phyloP scores from a whole-genome alignment of 805 yeast genomes.

The Metschnikowia gruessii region DNA sequence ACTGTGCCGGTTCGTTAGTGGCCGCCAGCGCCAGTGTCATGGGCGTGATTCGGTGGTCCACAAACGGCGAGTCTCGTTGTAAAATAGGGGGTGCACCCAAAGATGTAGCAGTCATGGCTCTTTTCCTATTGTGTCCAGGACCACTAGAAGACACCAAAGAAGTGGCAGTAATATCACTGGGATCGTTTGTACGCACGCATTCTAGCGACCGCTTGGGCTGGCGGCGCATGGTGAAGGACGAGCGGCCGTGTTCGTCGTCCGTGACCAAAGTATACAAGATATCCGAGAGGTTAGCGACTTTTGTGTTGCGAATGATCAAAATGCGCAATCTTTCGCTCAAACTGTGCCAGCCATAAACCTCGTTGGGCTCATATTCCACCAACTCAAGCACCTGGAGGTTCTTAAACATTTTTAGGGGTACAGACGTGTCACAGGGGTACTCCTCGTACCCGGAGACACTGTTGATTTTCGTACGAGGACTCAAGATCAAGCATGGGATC shows the following conservation, averaged over 20 bases:
- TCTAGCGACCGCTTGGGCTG: conserved; percentile 13
- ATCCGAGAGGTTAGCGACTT: conserved; percentile 51
- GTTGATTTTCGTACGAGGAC: conserved; percentile 57
- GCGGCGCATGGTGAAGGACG: conserved; percentile 29
- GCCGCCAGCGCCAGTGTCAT: neutral
- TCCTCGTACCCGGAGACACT: conserved; percentile 63
- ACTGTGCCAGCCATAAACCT: conserved; percentile 62
- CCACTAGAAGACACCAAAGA: too few relatives aligned
- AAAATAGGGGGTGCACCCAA: neutral
- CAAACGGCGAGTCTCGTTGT: neutral
- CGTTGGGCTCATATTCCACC: conserved; percentile 59
- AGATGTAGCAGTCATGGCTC: conserved; percentile 17
- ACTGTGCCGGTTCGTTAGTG: conserved; percentile 19
- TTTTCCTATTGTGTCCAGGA: conserved; percentile 7
- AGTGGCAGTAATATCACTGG: neutral
- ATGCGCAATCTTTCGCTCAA: conserved; percentile 54
- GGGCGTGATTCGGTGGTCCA: neutral
- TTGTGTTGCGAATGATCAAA: conserved; percentile 50
- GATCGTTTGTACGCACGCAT: neutral
- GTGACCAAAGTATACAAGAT: conserved; percentile 49
- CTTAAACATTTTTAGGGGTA: conserved; percentile 60
- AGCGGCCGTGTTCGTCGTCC: conserved; percentile 48
- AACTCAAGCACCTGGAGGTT: conserved; percentile 61
- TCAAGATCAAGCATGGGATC: conserved; percentile 58
- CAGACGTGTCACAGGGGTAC: conserved; percentile 68